Percentiles rank a stretch among this genome's conserved stretches.
Conservation (phyloP, 495 filamentous ascomycete genomes). For the Neurospora sp. region DNA sequence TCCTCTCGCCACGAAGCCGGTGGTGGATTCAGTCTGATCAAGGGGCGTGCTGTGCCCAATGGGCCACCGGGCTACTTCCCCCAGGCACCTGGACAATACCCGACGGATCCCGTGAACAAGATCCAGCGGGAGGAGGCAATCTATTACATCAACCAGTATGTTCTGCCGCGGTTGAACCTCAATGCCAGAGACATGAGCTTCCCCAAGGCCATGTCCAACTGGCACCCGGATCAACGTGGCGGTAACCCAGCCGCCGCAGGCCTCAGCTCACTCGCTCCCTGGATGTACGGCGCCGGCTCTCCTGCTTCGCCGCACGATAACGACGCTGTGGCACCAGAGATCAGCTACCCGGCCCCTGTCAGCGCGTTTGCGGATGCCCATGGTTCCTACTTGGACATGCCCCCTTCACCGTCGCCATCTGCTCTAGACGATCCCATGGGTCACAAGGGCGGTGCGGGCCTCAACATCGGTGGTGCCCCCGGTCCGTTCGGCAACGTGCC, state of each 20-base stretch:
- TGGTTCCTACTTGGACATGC: background rate
- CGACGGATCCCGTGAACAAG: slow-evolving; percentile 43
- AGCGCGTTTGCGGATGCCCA: slow-evolving; percentile 8
- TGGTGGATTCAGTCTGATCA: slow-evolving; percentile 42
- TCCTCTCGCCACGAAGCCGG: slow-evolving; percentile 34
- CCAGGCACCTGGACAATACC: slow-evolving; percentile 26
- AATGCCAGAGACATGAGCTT: slow-evolving; percentile 29
- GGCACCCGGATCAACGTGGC: slow-evolving; percentile 5
- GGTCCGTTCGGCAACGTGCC: slow-evolving; percentile 35
- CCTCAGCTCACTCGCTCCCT: slow-evolving; percentile 31
- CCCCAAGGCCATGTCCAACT: slow-evolving; percentile 18
- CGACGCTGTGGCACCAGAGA: slow-evolving; percentile 20
- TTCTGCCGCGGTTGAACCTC: slow-evolving; percentile 43
- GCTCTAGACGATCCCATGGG: background rate
- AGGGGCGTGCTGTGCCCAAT: slow-evolving; percentile 47
- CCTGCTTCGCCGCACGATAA: slow-evolving; percentile 6
- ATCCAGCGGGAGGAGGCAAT: slow-evolving; percentile 52
- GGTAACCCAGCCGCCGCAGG: slow-evolving; percentile 16
- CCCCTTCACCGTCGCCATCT: background rate
- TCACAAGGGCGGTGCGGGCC: background rate
- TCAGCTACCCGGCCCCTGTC: slow-evolving; percentile 23
- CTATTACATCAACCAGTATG: slow-evolving; percentile 58
- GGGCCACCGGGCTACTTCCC: slow-evolving; percentile 45
- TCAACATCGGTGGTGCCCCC: slow-evolving; percentile 2
- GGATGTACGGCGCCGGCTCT: slow-evolving; percentile 28